Evolutionary conservation across 805 yeast genomes (phyloP), one percentile per base, ranked within the genome.

Genomic region (Myxozyma sirexii): DNA sequence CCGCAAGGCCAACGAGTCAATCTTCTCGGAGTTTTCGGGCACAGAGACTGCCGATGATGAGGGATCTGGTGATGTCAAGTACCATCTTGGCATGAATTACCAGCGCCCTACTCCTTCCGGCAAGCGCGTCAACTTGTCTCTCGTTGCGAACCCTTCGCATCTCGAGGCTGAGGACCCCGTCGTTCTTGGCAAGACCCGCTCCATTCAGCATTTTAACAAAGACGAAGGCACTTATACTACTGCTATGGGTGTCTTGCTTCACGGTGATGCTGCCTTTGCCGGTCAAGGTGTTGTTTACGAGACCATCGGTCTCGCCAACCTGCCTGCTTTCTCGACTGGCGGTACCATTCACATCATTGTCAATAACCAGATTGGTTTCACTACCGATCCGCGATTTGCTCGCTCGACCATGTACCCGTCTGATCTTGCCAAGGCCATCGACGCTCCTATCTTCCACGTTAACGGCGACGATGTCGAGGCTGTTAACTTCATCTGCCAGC

Each of bases 231-330:
- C 81, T 46, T 88, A 80, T 80, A 80, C 85, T 70, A 93, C 91
- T 79, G 97, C 98, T 48, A 80, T 94, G 82, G 87, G 94, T 66
- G 88, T 94, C 62, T 81, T 94, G 76, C 81, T 94, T 76, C 99
- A 94, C 76, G 99, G 99, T 82, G 99, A 94, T 77, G 97, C 99
- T 59, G 99, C 99, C 39, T 92, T 94, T 74, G 92, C 97, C 46
- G 99, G 88, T 66, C 99, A 94, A 80, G 99, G 99, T 85, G 96
- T 94, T 58, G 97, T 94, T 60, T 94, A 94, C 78, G 99, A 94
- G 80, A 93, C 99, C 56, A 86, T 93, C 88, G 98, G 98, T 59
- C 88, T 94, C 79, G 83, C 89, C 70, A 84, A 85, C 70, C 82
- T 94, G 73, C 97, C 97, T 68, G 97, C 94, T 68, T 94, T 89